Base-by-base conservation (phyloP, 441 rosid species). In the Raphanus hybrid region DNA sequence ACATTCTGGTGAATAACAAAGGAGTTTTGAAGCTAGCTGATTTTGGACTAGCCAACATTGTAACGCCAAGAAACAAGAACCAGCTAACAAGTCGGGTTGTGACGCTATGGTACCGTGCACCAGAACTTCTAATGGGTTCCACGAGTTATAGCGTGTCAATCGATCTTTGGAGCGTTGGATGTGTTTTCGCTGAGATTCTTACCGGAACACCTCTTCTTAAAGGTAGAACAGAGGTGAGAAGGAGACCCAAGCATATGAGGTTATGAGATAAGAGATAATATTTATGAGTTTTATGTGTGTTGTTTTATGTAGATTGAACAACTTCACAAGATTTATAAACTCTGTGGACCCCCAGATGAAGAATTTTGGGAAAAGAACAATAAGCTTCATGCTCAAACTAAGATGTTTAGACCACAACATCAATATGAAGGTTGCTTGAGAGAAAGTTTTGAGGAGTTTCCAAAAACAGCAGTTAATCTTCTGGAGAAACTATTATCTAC, bases 71-170 rank as follows among this genome's bases (percentile, higher is more conserved):
- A 86, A 87, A 85, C 84, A 82, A 74, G 75, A 78, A 89, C 37
- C 91, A 87, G 58, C 82, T 94, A 63, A 94, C 99, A 2, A 94
- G 98, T 64, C 92, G 92, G n/a, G 99, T 94, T 0, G 98, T 94
- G 70, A 94, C 99, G 50, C 75, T 94, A 55, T 92, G 99, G 99
- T 92, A 94, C 70, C 98, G 98, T 57, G 94, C 99, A 75, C 99
- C 99, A 0, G 99, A 94, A 76, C 98, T 92, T 70, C 76, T 94
- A 61, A 91, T 92, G 96, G 98, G 98, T 2, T 92, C 98, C 8
- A 94, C 94, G 2, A 89, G 83, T 71, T 94, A 94, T 70, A 90
- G 86, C 10, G 91, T 90, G 32, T 80, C 97, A 0, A 91, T 89
- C 8, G 99, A 94, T 78, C 86, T 94, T 14, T 94, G 99, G 99